A percentile compares a stretch with the other conserved stretches of the same genome.
Evolutionary conservation across 2,329 filamentous ascomycete species (phyloP).

Genomic region (Stagonosporopsis chrysanthemi): DNA sequence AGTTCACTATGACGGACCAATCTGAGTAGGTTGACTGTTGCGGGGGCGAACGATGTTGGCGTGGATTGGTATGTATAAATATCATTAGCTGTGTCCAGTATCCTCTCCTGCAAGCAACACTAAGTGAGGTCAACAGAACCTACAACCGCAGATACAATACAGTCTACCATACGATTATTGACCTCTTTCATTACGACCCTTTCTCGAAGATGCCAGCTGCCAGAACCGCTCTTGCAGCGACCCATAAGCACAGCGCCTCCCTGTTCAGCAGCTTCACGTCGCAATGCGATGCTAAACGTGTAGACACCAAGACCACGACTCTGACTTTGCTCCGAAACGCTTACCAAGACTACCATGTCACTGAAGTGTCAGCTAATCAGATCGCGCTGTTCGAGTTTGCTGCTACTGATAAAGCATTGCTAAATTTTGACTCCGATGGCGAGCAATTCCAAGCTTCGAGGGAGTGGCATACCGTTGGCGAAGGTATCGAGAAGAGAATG

Average conservation of each 20-base stretch:
- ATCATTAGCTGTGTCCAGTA: not conserved
- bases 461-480: constrained; percentile 33
- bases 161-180: not conserved
- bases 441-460: constrained; percentile 29
- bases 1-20: too few relatives aligned
- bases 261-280: constrained; percentile 25
- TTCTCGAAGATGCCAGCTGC: constrained; percentile 9
- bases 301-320: constrained; percentile 31
- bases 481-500: constrained; percentile 33
- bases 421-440: constrained; percentile 25
- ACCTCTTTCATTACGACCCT: not conserved
- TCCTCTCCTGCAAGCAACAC: not conserved
- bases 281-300: constrained; percentile 27
- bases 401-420: constrained; percentile 26
- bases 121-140: not conserved
- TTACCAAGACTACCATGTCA: constrained; percentile 36
- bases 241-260: constrained; percentile 3
- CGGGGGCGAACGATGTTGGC: not conserved
- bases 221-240: constrained; percentile 10
- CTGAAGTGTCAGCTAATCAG: constrained; percentile 23
- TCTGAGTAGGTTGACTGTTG: not conserved
- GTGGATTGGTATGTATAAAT: not conserved
- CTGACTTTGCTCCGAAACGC: constrained; percentile 29
- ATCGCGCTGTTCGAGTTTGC: constrained; percentile 37
- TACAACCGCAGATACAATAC: not conserved